Evolutionary conservation across 495 filamentous ascomycete genomes (phyloP), one percentile per base, ranked within the genome.

Genomic region (Annulohypoxylon stygium): DNA sequence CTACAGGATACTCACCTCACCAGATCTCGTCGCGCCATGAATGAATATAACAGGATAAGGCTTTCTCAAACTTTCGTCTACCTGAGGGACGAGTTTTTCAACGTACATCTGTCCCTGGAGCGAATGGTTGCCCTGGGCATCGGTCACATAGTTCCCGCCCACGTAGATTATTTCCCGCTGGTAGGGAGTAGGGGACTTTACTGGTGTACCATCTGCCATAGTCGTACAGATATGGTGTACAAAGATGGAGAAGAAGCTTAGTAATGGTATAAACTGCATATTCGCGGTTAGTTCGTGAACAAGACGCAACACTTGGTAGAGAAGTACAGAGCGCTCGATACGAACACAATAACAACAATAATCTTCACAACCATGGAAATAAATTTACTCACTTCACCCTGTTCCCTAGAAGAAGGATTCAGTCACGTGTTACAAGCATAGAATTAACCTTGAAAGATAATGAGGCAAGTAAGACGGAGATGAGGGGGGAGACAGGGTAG

Each of bases 91-190:
- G 45, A 89, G 73, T 45, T 83, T 81, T 77, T 89, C 87, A n/a
- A 88, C 86, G 74, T 89, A 88, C 78, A 88, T 87, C 79, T 88
- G 85, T 45, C 82, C 83, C 23, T 79, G 75, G 53, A 84, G 77
- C 9, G 83, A 61, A 71, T 85, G 80, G 9, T 76, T 67, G 39
- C 83, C 81, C n/a, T 68, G 58, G 20, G 51, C 43, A 59, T 80
- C 75, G 12, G 74, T 25, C 7, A 81, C 75, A 69, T 85, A 86
- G 14, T 83, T 65, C 23, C 85, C 86, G 16, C 86, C 86, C 3
- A 85, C 79, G 69, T 88, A 88, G 73, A 87, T 85, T 10, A 85
- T 84, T 26, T 79, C 71, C 4, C 79, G 74, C 25, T 57, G 68
- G 33, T 80, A 73, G 34, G 25, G 61, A 2, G 45, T 0, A 10